These are phyloP conservation scores for Tricholoma terreum DNA, from an alignment of 768 basidiomycete genomes.

Conservation along the genomic window DNA sequence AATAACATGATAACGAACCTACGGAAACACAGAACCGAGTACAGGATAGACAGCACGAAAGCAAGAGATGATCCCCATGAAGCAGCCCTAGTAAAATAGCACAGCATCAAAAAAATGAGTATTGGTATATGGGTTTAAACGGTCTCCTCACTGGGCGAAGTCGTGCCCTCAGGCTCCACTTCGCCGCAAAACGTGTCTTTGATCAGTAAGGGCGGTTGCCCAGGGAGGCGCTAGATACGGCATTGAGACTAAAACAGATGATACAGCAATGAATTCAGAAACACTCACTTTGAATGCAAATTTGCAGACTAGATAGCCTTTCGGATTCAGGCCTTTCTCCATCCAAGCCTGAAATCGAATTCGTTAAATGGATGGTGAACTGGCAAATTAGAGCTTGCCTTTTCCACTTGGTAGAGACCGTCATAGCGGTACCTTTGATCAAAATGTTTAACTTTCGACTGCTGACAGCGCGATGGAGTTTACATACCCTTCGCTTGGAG, in stretches of 20 bases:
- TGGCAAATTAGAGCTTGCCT: constrained; percentile 34
- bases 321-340: constrained; percentile 62
- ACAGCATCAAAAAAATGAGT: background rate
- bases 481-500: constrained; percentile 71
- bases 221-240: constrained; percentile 46
- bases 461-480: background rate
- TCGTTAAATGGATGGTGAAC: background rate
- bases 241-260: background rate
- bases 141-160: background rate
- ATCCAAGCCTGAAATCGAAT: constrained; percentile 54
- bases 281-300: constrained; percentile 71
- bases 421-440: constrained; percentile 79
- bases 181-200: constrained; percentile 15
- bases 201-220: constrained; percentile 50
- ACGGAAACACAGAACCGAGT: too few relatives aligned
- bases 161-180: constrained; percentile 13
- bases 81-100: background rate
- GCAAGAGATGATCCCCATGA: background rate
- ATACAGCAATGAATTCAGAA: background rate
- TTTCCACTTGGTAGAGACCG: constrained; percentile 79
- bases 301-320: constrained; percentile 80
- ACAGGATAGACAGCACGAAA: background rate
- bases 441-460: background rate
- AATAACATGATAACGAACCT: background rate
- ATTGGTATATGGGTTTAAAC: background rate